Percentiles rank a stretch among this genome's conserved stretches.
phyloP scores from a whole-genome alignment of 805 yeast species.

The Scheffersomyces ergatensis region DNA sequence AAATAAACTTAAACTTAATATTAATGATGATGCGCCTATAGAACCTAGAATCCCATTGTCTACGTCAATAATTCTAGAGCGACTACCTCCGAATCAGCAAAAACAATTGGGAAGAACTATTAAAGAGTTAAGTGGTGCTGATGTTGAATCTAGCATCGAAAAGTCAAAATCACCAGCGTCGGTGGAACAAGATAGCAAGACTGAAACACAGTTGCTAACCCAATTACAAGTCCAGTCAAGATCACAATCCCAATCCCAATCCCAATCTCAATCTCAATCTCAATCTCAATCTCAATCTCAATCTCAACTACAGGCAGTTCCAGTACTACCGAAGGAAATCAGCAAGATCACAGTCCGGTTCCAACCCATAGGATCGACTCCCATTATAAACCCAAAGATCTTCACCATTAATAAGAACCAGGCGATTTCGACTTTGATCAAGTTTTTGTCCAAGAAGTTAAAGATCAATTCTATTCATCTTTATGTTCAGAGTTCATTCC shows the following conservation, averaged over 20 bases:
- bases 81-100: slow-evolving; percentile 8
- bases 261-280: not conserved
- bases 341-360: slow-evolving; percentile 49
- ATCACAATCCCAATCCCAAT: not conserved
- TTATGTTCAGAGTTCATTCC: slow-evolving; percentile 40
- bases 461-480: slow-evolving; percentile 20
- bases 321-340: not conserved
- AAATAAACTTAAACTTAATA: not conserved
- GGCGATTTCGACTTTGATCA: slow-evolving; percentile 43
- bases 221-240: not conserved
- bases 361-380: slow-evolving; percentile 60
- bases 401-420: slow-evolving; percentile 49
- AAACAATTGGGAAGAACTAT: slow-evolving; percentile 7
- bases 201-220: not conserved
- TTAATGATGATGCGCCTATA: slow-evolving; percentile 5
- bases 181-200: too few species aligned
- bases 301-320: not conserved
- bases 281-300: not conserved
- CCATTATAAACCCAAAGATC: slow-evolving; percentile 46
- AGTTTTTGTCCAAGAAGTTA: slow-evolving; percentile 43
- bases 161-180: not conserved
- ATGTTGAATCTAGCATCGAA: not conserved
- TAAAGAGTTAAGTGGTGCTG: not conserved
- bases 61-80: slow-evolving; percentile 13
- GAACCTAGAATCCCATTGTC: slow-evolving; percentile 16